Base-by-base conservation (phyloP, 2,329 filamentous ascomycete genomes). In the Raffaelea ambrosiae region DNA sequence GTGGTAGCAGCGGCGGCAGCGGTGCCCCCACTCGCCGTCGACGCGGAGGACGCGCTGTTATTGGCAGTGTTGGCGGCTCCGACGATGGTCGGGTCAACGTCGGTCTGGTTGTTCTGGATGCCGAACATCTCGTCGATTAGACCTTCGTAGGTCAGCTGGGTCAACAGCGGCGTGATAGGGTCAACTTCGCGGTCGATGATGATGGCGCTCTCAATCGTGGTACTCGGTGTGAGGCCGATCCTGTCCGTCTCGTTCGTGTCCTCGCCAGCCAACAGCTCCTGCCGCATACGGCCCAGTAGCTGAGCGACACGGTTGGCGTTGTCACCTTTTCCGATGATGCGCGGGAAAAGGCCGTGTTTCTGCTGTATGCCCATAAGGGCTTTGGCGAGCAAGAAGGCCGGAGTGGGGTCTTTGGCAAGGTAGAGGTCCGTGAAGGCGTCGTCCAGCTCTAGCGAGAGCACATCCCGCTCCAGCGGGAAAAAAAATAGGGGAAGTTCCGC, bases 161-260 rank as follows among this genome's bases (percentile, higher is more conserved):
- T 97, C 47, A 98, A 81, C 16, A 98, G 74, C 1, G 86, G 84
- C 1, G 93, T 96, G 16, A 91, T 88, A 59, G 93, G 89, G 63
- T 98, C 93, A 48, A 95, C 85, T 62, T 96, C 90, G 44, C 93
- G 86, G 64, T 98, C 93, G 48, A 98, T 89, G 51, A 98, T 86
- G 58, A 98, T 90, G 51, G 96, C 72, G 60, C 85, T 95, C 63
- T 98, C 93, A 43, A 89, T 86, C 7, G 83, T 83, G 11, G 85
- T 85, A 63, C 93, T 97, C 13, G 93, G 91, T 11, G 87, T 83
- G 22, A 95, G 71, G 7, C 86, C 86, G 40, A 83, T 71, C 55
- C 76, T 77, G 47, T 70, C 72, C 23, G 72, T 68, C 49, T 82
- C 83, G 49, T 70, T 74, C 40, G 76, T 79, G 57, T 87, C 83